A percentile compares a stretch with the other conserved stretches of the same genome.
phyloP scores from a whole-genome alignment of 192 early-diverging fungal species.

The Dissophora globulifera region DNA sequence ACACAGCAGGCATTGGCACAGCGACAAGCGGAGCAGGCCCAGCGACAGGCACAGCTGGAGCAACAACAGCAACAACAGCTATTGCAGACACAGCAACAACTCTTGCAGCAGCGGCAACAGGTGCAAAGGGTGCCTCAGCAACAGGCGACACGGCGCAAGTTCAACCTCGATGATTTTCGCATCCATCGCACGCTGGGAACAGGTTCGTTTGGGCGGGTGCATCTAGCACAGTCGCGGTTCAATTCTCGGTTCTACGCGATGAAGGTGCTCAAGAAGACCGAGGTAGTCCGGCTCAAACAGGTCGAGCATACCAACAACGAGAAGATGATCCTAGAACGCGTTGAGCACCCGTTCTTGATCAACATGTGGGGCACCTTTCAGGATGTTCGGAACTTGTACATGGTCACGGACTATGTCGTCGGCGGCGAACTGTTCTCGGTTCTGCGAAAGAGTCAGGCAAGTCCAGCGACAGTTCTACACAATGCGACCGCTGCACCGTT shows the following conservation, averaged over 20 bases:
- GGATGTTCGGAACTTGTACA: slow-evolving; percentile 86
- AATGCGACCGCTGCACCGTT: not conserved
- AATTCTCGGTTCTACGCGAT: slow-evolving; percentile 91
- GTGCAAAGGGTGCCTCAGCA: slow-evolving; percentile 3
- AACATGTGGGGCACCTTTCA: slow-evolving; percentile 90
- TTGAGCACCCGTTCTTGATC: slow-evolving; percentile 90
- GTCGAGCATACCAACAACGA: slow-evolving; percentile 98
- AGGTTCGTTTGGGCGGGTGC: slow-evolving; percentile 95
- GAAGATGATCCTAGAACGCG: slow-evolving; percentile 84
- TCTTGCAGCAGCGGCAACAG: slow-evolving; percentile 19
- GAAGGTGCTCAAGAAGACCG: slow-evolving; percentile 93
- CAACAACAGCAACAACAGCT: slow-evolving; percentile 31
- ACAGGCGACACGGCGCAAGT: slow-evolving; percentile 40
- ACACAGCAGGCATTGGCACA: not conserved
- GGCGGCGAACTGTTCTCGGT: slow-evolving; percentile 91
- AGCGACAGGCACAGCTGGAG: slow-evolving; percentile 12
- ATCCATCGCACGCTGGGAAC: slow-evolving; percentile 92
- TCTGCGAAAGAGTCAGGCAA: slow-evolving; percentile 73
- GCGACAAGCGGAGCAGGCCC: slow-evolving; percentile 8
- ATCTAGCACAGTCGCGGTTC: slow-evolving; percentile 79
- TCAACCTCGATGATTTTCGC: slow-evolving; percentile 76
- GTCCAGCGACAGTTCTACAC: too few species aligned
- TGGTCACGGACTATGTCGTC: slow-evolving; percentile 93
- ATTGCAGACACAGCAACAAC: slow-evolving; percentile 21
- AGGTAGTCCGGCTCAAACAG: slow-evolving; percentile 92